phyloP scores from a whole-genome alignment of 768 basidiomycete genomes.

The Pholiota microspora region DNA sequence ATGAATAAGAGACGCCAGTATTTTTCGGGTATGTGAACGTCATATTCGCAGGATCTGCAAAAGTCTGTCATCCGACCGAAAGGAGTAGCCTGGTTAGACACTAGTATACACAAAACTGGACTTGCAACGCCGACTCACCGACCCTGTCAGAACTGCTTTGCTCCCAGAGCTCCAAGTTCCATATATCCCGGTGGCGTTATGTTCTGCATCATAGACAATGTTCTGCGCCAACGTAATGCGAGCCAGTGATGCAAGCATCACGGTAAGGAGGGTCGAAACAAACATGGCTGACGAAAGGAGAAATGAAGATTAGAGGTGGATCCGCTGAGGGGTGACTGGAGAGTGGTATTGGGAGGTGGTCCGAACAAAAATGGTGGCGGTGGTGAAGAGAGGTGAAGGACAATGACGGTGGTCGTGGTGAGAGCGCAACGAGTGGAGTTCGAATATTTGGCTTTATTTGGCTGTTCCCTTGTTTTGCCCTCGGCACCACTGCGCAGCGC shows the following conservation, averaged over 20 bases:
- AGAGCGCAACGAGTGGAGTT: constrained; percentile 28
- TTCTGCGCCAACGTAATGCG: constrained; percentile 32
- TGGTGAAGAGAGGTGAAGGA: constrained; percentile 19
- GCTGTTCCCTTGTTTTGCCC: background rate
- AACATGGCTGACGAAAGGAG: constrained; percentile 34
- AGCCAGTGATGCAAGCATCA: constrained; percentile 38
- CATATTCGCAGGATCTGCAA: constrained; percentile 80
- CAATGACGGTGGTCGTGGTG: constrained; percentile 25
- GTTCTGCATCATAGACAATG: constrained; percentile 39
- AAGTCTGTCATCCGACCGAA: constrained; percentile 48
- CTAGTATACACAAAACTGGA: background rate
- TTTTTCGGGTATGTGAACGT: constrained; percentile 82
- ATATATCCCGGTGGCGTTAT: constrained; percentile 66
- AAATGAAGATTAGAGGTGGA: background rate
- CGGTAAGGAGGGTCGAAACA: constrained; percentile 34
- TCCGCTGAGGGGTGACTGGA: background rate
- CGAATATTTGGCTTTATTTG: constrained; percentile 5
- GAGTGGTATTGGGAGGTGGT: constrained; percentile 5
- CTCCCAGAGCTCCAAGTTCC: constrained; percentile 91
- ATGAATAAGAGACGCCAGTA: constrained; percentile 86
- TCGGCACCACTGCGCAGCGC: too few relatives aligned
- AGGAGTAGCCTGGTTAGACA: constrained; percentile 4
- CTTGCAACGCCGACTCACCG: constrained; percentile 51
- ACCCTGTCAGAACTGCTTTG: constrained; percentile 72
- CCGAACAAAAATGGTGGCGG: constrained; percentile 8